Base-by-base conservation (phyloP, 192 early-diverging fungal species). In the Ramicandelaber brevisporus region DNA sequence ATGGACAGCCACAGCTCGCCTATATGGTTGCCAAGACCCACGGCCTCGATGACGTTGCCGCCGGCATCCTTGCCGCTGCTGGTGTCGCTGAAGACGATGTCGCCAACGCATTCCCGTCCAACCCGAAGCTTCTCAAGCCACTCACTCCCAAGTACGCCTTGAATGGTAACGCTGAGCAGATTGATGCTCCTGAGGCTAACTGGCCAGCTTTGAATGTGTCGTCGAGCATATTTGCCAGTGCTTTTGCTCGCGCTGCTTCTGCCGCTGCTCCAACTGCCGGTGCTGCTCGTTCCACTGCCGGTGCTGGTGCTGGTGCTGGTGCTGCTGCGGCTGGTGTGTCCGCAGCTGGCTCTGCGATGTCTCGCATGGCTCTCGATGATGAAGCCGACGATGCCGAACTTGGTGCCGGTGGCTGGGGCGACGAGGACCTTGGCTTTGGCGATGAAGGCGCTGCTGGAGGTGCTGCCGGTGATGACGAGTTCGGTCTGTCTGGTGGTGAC, bases 1-100 rank as follows among this genome's bases (percentile, higher is more conserved):
- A 79, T 33, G 84, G 84, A 5, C 88, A 95, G 58, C 48, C 69
- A 9, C 70, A 78, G 8, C 60, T 98, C 21, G 93, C 93, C 4
- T 98, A 95, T 32, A 42, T 95, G 29, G 72, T 87, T 11, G 87
- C 89, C 14, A 73, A 76, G 49, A 70, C 77, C 6, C 72, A 95
- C 31, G 89, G 88, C 2, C 58, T 98, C 15, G 57, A 44, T 2
- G 84, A 83, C 7, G 68, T 79, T 37, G 93, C 88, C 4, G 68
- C 73, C 20, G 44, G 63, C 14, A 95, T 98, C 37, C 55, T 88
- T 25, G 59, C 48, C 4, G 54, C 55, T 3, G 67, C 80, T 2
- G 84, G 74, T 2, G 34, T 83, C 9, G 72, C 64, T 10, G 65
- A 70, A 8, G 46, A 73, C 3, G 60, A 48, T 17, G 51, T 53